phyloP scores from a whole-genome alignment of 768 basidiomycete species.

The Tricholoma matsutake region DNA sequence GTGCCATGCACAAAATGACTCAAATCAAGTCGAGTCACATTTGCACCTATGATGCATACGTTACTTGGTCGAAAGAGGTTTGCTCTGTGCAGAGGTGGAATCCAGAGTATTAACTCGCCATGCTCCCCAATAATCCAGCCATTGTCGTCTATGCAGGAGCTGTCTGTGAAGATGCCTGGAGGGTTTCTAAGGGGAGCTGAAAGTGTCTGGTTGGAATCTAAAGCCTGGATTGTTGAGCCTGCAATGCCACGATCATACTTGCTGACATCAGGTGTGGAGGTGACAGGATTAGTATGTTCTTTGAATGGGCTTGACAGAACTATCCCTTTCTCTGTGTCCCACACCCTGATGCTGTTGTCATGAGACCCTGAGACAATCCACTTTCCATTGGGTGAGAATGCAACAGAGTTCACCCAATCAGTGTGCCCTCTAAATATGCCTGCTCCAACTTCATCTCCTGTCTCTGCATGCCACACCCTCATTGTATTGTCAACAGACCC shows the following conservation, averaged over 20 bases:
- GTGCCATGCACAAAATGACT: not conserved
- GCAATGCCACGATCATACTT: too few relatives aligned
- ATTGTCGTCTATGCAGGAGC: slow-evolving; percentile 3
- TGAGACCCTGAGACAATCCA: not conserved
- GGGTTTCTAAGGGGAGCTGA: too few relatives aligned
- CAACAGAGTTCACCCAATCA: not conserved
- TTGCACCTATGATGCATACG: slow-evolving; percentile 16
- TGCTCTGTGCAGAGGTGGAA: slow-evolving; percentile 16
- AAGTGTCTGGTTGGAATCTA: too few relatives aligned
- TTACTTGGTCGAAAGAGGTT: slow-evolving; percentile 21
- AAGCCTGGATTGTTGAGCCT: too few relatives aligned
- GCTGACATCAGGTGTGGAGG: too few relatives aligned
- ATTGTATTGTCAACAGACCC: not conserved
- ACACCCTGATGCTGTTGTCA: not conserved
- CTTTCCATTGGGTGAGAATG: not conserved
- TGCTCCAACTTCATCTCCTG: not conserved
- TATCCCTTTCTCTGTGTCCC: not conserved
- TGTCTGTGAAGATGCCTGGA: not conserved
- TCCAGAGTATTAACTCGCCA: not conserved
- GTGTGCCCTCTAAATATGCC: not conserved
- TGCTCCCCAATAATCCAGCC: slow-evolving; percentile 10
- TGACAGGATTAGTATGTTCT: too few relatives aligned
- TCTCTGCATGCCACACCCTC: not conserved
- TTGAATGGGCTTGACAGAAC: too few relatives aligned
- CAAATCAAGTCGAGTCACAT: slow-evolving; percentile 8